A percentile compares a stretch with the other conserved stretches of the same genome.
Evolutionary conservation across 163 green algal genomes (phyloP).

Genomic region (Scenedesmus sp.): DNA sequence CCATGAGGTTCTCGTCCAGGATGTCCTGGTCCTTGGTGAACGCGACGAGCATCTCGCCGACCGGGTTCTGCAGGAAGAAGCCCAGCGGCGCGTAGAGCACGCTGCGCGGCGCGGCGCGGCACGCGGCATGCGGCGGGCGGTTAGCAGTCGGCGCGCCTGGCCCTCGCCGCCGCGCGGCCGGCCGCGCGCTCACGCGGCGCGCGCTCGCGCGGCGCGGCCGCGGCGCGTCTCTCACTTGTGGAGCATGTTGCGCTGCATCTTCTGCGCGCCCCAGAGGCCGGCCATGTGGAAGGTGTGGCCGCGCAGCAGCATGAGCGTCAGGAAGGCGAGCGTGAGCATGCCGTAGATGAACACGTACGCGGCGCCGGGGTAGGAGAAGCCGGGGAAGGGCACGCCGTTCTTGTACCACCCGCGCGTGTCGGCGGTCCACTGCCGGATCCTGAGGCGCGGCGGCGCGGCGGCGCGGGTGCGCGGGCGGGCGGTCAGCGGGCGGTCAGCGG

Average conservation of each 20-base stretch:
- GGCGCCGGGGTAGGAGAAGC: neutral
- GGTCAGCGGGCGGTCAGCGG: too few species aligned
- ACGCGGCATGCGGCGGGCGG: neutral
- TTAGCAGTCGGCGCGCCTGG: too few species aligned
- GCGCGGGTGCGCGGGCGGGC: too few species aligned
- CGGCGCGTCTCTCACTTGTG: slow-evolving; percentile 46
- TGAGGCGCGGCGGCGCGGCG: too few species aligned
- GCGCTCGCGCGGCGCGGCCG: too few species aligned
- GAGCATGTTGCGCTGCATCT: slow-evolving; percentile 40
- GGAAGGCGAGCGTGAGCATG: slow-evolving; percentile 52
- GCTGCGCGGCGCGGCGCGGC: neutral
- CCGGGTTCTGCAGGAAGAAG: slow-evolving; percentile 66
- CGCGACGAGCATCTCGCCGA: slow-evolving; percentile 65
- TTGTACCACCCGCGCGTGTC: slow-evolving; percentile 25
- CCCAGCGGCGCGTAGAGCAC: slow-evolving; percentile 53
- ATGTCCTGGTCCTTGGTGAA: slow-evolving; percentile 78
- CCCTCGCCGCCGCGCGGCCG: too few species aligned
- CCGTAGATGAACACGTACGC: slow-evolving; percentile 57
- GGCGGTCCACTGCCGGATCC: slow-evolving; percentile 45
- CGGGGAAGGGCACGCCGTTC: neutral
- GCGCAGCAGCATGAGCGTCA: slow-evolving; percentile 58
- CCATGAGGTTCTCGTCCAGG: slow-evolving; percentile 67
- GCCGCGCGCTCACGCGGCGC: too few species aligned
- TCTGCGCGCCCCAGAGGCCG: slow-evolving; percentile 21
- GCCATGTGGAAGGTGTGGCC: slow-evolving; percentile 58